A percentile compares a stretch with the other conserved stretches of the same genome.
Conservation (phyloP, 805 yeast genomes). For the Candida tibetensis region DNA sequence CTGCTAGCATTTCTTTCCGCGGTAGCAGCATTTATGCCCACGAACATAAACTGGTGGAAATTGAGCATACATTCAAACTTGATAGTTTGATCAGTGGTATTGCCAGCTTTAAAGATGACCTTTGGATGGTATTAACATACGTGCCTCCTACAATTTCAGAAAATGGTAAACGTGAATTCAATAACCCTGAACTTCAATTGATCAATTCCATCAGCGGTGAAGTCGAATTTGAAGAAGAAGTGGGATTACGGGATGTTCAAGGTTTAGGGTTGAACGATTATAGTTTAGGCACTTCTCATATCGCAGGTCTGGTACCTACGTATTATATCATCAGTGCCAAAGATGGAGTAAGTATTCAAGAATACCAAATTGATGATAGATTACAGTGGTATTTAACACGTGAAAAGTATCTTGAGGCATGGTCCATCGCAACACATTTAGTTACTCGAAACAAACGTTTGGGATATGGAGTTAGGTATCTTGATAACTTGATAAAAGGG, state of each 20-base stretch:
- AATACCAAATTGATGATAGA: conserved; percentile 66
- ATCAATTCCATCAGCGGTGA: conserved; percentile 64
- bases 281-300: conserved; percentile 51
- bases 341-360: conserved; percentile 76
- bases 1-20: conserved; percentile 54
- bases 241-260: conserved; percentile 57
- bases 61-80: conserved; percentile 48
- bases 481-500: conserved; percentile 39
- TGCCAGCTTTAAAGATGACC: conserved; percentile 70
- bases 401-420: conserved; percentile 61
- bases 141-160: conserved; percentile 34
- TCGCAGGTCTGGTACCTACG: conserved; percentile 37
- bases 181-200: conserved; percentile 73
- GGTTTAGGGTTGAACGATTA: conserved; percentile 78
- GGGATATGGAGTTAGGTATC: conserved; percentile 57
- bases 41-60: conserved; percentile 41
- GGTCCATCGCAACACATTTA: conserved; percentile 68
- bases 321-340: conserved; percentile 75
- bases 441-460: conserved; percentile 50
- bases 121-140: conserved; percentile 58
- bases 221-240: conserved; percentile 76
- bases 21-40: conserved; percentile 24
- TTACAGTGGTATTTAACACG: conserved; percentile 67
- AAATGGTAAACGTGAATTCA: conserved; percentile 21
- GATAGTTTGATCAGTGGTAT: conserved; percentile 70